phyloP scores from a whole-genome alignment of 257 asterid genomes.

The Nicotiana undulata region DNA sequence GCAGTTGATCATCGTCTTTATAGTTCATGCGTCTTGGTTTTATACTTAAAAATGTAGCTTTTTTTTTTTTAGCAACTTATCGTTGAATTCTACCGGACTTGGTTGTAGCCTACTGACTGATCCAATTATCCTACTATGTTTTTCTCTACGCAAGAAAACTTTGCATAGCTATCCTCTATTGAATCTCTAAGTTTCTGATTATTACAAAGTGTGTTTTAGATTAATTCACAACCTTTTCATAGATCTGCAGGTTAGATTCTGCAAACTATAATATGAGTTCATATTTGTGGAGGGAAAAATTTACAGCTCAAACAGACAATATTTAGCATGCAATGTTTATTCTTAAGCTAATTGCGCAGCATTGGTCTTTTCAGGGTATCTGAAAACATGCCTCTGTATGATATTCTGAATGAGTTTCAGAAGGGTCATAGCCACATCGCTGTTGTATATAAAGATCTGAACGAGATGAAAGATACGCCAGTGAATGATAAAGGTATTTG shows the following conservation, averaged over 20 bases:
- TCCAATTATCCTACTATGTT: neutral
- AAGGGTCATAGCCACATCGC: constrained; percentile 99
- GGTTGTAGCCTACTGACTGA: neutral
- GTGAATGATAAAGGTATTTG: constrained; percentile 42
- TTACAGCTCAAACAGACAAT: neutral
- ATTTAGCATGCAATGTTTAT: neutral
- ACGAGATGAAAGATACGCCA: constrained; percentile 47
- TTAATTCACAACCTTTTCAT: neutral
- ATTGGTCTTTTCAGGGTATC: constrained; percentile 53
- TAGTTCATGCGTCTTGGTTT: neutral
- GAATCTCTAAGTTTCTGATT: neutral
- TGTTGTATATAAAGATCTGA: constrained; percentile 68
- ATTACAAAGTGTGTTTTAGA: neutral
- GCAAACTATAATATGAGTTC: neutral
- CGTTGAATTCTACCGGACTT: neutral
- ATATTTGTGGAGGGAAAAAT: neutral
- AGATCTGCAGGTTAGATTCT: neutral
- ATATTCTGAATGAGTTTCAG: constrained; percentile 92
- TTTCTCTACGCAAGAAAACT: neutral
- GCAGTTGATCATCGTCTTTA: neutral
- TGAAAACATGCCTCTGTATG: constrained; percentile 93
- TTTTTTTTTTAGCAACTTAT: neutral
- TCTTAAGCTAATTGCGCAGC: neutral
- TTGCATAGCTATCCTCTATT: neutral
- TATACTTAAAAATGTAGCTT: neutral